Percentiles rank a stretch among this genome's conserved stretches.
Conservation (phyloP, 331 rosid genomes). For the Erythrophleum ivorense region DNA sequence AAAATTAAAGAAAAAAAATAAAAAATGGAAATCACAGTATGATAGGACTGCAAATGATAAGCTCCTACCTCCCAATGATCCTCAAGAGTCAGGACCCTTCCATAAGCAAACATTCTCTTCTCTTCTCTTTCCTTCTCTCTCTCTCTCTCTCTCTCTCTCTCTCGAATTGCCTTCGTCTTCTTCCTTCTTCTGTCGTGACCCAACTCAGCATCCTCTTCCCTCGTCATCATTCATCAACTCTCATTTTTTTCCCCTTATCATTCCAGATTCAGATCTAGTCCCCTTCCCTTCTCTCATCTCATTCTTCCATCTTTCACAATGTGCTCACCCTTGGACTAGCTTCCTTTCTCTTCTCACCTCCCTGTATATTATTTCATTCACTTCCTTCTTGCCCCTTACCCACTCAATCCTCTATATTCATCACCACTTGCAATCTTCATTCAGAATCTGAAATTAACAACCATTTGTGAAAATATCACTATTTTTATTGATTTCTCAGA, state of each 20-base stretch:
- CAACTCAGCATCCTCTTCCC: constrained; percentile 27
- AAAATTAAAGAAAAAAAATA: too few relatives aligned
- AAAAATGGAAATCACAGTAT: too few relatives aligned
- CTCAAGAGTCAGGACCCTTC: not conserved
- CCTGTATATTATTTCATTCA: not conserved
- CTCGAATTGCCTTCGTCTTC: not conserved
- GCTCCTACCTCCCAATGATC: constrained; percentile 32
- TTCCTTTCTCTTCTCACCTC: not conserved
- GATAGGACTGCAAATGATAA: not conserved
- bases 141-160: not conserved
- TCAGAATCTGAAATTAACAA: not conserved
- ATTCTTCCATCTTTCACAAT: not conserved
- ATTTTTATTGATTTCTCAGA: not conserved
- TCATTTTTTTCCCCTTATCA: not conserved
- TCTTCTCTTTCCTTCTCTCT: too few relatives aligned
- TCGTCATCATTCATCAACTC: not conserved
- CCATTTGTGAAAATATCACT: not conserved
- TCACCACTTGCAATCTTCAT: too few relatives aligned
- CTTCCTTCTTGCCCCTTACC: not conserved
- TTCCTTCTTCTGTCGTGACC: constrained; percentile 16
- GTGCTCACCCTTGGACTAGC: not conserved
- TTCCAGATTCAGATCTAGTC: constrained; percentile 14
- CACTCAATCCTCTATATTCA: not conserved
- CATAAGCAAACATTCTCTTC: not conserved
- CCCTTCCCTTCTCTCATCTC: not conserved